Evolutionary conservation across 257 asterid species (phyloP).

Genomic region (Primulina tabacum): DNA sequence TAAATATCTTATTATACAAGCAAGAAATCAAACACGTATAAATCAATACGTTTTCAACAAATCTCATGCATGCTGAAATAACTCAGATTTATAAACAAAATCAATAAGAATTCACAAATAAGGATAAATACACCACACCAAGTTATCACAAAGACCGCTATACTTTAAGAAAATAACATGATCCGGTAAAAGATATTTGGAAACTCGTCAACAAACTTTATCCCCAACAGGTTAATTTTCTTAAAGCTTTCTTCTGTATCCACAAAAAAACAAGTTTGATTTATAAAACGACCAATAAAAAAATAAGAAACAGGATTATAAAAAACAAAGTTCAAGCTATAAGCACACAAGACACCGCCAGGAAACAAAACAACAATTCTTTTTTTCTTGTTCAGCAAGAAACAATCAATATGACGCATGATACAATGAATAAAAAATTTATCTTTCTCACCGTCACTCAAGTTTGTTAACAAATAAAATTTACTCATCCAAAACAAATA

Average conservation of each 20-base stretch:
- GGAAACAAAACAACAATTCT: not conserved
- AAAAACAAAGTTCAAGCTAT: not conserved
- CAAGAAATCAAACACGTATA: not conserved
- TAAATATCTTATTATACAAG: not conserved
- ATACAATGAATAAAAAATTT: not conserved
- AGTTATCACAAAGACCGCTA: not conserved
- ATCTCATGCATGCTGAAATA: not conserved
- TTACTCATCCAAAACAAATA: too few species aligned
- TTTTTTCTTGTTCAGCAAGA: too few species aligned
- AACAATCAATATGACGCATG: not conserved
- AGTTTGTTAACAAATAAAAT: too few species aligned
- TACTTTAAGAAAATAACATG: not conserved
- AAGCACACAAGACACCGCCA: not conserved
- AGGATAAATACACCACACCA: not conserved
- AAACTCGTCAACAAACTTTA: not conserved
- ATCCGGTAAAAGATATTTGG: not conserved
- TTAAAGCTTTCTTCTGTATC: not conserved
- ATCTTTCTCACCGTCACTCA: not conserved
- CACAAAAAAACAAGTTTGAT: not conserved
- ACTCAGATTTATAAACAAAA: too few species aligned
- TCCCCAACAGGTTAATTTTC: not conserved
- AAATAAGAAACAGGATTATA: not conserved
- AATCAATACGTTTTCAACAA: not conserved
- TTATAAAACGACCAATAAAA: not conserved
- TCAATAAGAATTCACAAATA: not conserved